A percentile compares a stretch with the other conserved stretches of the same genome.
These are phyloP conservation scores for Suillus cothurnatus DNA, from an alignment of 768 basidiomycete species.

Conservation along the genomic window DNA sequence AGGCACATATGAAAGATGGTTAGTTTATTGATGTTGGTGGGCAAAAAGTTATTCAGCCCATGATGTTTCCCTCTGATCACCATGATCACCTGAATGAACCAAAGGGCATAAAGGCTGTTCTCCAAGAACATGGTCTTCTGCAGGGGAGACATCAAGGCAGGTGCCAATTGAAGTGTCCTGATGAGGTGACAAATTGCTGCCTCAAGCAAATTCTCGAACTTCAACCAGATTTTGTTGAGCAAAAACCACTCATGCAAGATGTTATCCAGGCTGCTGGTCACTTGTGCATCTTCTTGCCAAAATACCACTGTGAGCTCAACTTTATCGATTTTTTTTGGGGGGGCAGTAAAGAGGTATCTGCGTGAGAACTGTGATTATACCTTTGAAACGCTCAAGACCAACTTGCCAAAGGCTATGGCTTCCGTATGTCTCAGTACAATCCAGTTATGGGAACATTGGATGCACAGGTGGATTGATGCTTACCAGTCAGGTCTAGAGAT, in stretches of 20 bases:
- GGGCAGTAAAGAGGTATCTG: constrained; percentile 28
- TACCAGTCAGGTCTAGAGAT: constrained; percentile 14
- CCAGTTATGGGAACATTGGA: constrained; percentile 16
- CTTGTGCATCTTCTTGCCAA: constrained; percentile 30
- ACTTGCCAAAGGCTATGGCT: constrained; percentile 23
- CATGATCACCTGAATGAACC: constrained; percentile 26
- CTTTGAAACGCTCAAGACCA: constrained; percentile 26
- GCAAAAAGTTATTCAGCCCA: constrained; percentile 22
- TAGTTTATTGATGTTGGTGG: constrained; percentile 31
- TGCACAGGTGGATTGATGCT: constrained; percentile 20
- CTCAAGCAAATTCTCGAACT: constrained; percentile 24
- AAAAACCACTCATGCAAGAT: constrained; percentile 23
- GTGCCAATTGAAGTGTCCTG: constrained; percentile 5
- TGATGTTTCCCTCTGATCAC: constrained; percentile 40
- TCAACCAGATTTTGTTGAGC: constrained; percentile 31
- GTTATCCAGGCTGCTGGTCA: constrained; percentile 30
- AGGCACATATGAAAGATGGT: constrained; percentile 32
- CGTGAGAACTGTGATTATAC: constrained; percentile 28
- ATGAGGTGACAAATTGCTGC: constrained; percentile 29
- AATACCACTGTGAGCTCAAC: constrained; percentile 32
- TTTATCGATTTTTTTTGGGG: constrained; percentile 30
- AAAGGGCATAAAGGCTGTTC: constrained; percentile 37
- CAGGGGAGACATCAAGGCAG: constrained; percentile 11
- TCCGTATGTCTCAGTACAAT: constrained; percentile 17
- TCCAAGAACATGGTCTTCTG: constrained; percentile 31